phyloP scores from a whole-genome alignment of 176 grass and related monocot species.

The Oryza officinalis region DNA sequence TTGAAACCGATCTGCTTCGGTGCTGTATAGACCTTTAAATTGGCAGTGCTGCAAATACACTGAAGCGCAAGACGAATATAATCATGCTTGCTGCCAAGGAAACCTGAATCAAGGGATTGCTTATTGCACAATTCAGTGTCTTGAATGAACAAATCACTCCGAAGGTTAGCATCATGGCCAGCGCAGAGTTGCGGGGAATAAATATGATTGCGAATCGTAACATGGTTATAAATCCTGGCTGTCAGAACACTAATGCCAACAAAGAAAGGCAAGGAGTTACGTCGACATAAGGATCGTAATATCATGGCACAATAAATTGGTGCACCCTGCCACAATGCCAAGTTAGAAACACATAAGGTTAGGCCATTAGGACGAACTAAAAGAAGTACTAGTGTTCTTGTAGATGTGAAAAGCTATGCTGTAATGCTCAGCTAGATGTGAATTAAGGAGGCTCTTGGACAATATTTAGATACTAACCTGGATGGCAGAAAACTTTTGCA shows the following conservation, averaged over 20 bases:
- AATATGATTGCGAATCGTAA: background rate
- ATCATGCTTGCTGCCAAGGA: constrained; percentile 16
- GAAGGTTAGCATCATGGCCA: background rate
- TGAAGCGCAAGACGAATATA: constrained; percentile 26
- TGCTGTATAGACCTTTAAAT: constrained; percentile 27
- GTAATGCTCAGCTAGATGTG: background rate
- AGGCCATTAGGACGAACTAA: background rate
- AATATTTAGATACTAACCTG: constrained; percentile 37
- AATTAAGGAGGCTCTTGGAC: background rate
- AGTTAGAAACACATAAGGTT: background rate
- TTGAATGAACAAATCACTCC: background rate
- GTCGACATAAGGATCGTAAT: constrained; percentile 19
- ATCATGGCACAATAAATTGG: constrained; percentile 5
- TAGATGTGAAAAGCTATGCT: background rate
- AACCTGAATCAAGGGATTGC: background rate
- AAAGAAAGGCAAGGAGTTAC: constrained; percentile 41
- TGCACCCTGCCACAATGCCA: constrained; percentile 31
- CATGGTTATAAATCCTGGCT: constrained; percentile 27
- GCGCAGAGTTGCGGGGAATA: constrained; percentile 11
- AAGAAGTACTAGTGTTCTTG: background rate
- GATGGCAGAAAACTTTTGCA: constrained; percentile 1
- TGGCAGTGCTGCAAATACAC: constrained; percentile 37
- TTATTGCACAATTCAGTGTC: constrained; percentile 23
- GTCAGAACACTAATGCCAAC: constrained; percentile 37
- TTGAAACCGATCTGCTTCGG: constrained; percentile 23